These are phyloP conservation scores for Solanum lignicaule DNA, from an alignment of 257 asterid species.

Conservation along the genomic window DNA sequence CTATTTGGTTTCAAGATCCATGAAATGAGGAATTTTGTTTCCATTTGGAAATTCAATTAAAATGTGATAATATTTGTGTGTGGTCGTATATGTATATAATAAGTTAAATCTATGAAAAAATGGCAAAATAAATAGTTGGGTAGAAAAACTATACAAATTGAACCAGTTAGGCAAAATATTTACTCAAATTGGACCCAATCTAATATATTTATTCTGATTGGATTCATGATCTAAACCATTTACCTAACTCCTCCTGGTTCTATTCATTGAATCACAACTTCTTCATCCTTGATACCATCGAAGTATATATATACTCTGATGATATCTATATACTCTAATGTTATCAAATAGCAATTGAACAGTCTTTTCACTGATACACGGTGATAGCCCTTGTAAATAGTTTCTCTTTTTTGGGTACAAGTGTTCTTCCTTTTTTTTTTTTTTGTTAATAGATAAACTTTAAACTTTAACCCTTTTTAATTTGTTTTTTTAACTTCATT, in stretches of 20 bases:
- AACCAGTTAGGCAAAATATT: neutral
- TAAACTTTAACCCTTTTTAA: neutral
- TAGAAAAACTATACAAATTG: neutral
- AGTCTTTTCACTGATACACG: neutral
- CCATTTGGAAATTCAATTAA: neutral
- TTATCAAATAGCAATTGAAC: no score
- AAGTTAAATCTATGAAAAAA: neutral
- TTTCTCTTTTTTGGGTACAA: neutral
- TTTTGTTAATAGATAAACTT: neutral
- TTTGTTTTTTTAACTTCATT: neutral
- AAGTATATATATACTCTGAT: neutral
- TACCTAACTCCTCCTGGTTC: fast-evolving
- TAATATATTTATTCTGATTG: neutral
- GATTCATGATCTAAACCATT: neutral
- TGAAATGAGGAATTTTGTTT: neutral
- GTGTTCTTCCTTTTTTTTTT: no score
- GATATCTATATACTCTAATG: no score
- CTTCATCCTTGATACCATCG: neutral
- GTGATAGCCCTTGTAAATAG: neutral
- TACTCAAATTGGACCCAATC: neutral
- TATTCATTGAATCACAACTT: neutral
- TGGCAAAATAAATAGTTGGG: neutral
- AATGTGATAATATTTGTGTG: neutral
- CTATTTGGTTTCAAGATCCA: neutral
- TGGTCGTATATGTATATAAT: no score